These are phyloP conservation scores for Centrapalus pauciflorus DNA, from an alignment of 129 eudicot species.

Conservation along the genomic window DNA sequence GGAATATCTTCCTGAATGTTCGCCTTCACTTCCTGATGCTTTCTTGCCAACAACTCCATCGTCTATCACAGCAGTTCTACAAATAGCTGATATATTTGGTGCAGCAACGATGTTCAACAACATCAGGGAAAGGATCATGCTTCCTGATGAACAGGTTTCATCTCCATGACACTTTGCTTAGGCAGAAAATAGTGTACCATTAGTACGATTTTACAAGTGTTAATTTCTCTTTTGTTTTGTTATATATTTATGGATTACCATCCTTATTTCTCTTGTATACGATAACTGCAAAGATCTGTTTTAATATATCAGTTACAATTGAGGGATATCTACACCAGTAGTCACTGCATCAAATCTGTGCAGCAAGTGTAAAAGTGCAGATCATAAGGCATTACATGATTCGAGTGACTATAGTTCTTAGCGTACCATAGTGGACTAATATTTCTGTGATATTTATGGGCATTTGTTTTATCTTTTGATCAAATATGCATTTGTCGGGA, in stretches of 20 bases:
- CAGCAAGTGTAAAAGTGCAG: not conserved
- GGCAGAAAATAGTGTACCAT: not conserved
- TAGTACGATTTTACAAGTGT: not conserved
- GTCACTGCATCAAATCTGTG: not conserved
- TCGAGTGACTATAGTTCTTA: no score
- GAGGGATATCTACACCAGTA: not conserved
- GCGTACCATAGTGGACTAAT: no score
- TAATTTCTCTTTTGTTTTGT: not conserved
- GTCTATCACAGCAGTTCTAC: conserved; percentile 39
- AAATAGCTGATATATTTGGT: conserved; percentile 56
- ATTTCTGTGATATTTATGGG: no score
- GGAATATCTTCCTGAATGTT: conserved; percentile 63
- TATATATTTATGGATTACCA: not conserved
- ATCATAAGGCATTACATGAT: no score
- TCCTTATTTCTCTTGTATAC: no score
- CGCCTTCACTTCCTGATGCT: conserved; percentile 63
- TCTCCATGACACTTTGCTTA: not conserved
- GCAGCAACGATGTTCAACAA: conserved; percentile 46
- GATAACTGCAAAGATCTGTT: not conserved
- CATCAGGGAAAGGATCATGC: conserved; percentile 35
- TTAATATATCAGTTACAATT: not conserved
- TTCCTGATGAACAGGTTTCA: conserved; percentile 14
- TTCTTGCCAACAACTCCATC: conserved; percentile 41
- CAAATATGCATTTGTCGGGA: no score
- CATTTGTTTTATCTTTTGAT: no score